These are phyloP conservation scores for Lepidium didymum DNA, from an alignment of 345 rosid species.

Conservation along the genomic window DNA sequence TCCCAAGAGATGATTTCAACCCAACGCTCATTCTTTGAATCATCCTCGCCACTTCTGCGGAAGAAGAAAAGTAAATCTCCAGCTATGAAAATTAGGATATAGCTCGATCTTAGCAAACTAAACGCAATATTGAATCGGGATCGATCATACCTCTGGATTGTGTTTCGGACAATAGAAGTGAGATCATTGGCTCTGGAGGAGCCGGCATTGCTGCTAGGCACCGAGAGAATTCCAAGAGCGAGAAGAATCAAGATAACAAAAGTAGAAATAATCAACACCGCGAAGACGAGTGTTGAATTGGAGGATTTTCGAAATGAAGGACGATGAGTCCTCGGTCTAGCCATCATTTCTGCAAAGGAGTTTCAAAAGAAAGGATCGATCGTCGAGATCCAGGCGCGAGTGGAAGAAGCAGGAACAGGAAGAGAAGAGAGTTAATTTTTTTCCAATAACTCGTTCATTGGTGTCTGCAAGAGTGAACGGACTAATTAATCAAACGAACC, in stretches of 20 bases:
- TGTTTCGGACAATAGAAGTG: slow-evolving; percentile 52
- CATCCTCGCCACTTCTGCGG: slow-evolving; percentile 40
- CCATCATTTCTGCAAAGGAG: slow-evolving; percentile 30
- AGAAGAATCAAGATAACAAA: slow-evolving; percentile 66
- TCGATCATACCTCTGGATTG: slow-evolving; percentile 30
- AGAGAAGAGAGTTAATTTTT: too few species aligned
- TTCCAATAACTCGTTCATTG: too few species aligned
- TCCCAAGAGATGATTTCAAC: slow-evolving; percentile 92
- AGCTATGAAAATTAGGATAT: background rate
- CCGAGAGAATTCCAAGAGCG: slow-evolving; percentile 59
- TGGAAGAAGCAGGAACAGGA: background rate
- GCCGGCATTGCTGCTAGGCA: slow-evolving; percentile 48
- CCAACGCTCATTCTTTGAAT: slow-evolving; percentile 55
- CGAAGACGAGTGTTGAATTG: slow-evolving; percentile 44
- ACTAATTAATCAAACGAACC: background rate
- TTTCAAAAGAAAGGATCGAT: slow-evolving; percentile 1
- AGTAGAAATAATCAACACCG: slow-evolving; percentile 49
- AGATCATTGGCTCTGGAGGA: slow-evolving; percentile 63
- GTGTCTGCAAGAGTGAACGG: too few species aligned
- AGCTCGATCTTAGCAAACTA: background rate
- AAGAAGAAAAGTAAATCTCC: background rate
- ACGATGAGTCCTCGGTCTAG: slow-evolving; percentile 56
- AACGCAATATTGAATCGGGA: background rate
- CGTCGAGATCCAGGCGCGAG: background rate
- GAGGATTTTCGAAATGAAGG: slow-evolving; percentile 51